phyloP scores from a whole-genome alignment of 768 basidiomycete species.

The Myochromella boudieri region DNA sequence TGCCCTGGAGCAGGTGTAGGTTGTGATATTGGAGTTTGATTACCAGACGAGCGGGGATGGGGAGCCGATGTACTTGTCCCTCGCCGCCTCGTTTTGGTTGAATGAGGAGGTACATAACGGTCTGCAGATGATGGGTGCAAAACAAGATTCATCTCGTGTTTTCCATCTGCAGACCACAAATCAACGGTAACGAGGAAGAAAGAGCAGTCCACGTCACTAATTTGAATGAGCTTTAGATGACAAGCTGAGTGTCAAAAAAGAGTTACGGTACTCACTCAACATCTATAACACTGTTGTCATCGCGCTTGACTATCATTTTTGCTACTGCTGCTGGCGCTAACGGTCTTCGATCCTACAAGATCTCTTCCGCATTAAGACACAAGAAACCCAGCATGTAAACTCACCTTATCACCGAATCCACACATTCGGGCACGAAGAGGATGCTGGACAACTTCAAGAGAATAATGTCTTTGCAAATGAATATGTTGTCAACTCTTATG shows the following conservation, averaged over 20 bases:
- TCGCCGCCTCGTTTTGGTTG: slow-evolving; percentile 41
- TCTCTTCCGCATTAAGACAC: slow-evolving; percentile 16
- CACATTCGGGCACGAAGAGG: slow-evolving; percentile 93
- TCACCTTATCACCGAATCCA: slow-evolving; percentile 94
- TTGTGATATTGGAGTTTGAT: slow-evolving; percentile 47
- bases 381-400: slow-evolving; percentile 16
- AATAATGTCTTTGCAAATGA: slow-evolving; percentile 68
- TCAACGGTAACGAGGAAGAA: slow-evolving; percentile 94
- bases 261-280: slow-evolving; percentile 64
- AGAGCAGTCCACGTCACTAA: slow-evolving; percentile 80
- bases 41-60: slow-evolving; percentile 35
- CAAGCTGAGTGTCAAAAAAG: slow-evolving; percentile 5
- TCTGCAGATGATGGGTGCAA: slow-evolving; percentile 82
- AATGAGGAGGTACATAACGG: slow-evolving; percentile 59
- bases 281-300: slow-evolving; percentile 67
- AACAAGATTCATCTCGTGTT: slow-evolving; percentile 85
- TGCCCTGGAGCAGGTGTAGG: slow-evolving; percentile 49
- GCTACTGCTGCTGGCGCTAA: slow-evolving; percentile 89
- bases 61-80: slow-evolving; percentile 38
- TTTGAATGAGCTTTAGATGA: neutral
- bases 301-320: slow-evolving; percentile 72
- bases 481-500: slow-evolving; percentile 16
- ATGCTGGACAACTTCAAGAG: slow-evolving; percentile 83
- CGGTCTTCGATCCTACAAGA: slow-evolving; percentile 80
- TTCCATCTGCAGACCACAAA: slow-evolving; percentile 83